Evolutionary conservation across 1,139 yeast genomes (phyloP).

Genomic region (Yamadazyma atlantica): DNA sequence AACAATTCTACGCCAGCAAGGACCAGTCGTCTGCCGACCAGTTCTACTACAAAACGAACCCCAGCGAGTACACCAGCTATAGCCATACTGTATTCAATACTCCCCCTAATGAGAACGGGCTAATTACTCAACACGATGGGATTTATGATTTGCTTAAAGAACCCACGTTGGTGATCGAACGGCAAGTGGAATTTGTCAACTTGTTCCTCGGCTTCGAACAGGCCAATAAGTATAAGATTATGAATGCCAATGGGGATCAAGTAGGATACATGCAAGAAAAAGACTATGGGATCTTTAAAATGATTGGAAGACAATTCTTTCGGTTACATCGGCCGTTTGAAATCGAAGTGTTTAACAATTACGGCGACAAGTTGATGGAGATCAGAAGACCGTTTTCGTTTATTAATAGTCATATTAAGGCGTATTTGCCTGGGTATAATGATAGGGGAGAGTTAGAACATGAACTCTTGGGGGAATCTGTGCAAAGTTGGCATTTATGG

Average conservation of each 20-base stretch:
- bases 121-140: constrained; percentile 55
- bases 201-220: constrained; percentile 88
- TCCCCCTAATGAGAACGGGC: constrained; percentile 46
- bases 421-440: constrained; percentile 58
- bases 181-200: constrained; percentile 87
- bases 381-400: constrained; percentile 80
- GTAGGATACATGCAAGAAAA: constrained; percentile 83
- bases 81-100: constrained; percentile 29
- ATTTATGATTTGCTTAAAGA: constrained; percentile 59
- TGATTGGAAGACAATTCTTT: constrained; percentile 76
- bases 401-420: constrained; percentile 84
- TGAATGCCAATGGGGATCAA: constrained; percentile 71
- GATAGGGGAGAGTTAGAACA: constrained; percentile 33
- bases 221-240: constrained; percentile 73
- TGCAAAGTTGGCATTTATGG: constrained; percentile 95
- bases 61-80: constrained; percentile 27
- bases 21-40: constrained; percentile 13
- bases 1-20: constrained; percentile 19
- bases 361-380: constrained; percentile 69
- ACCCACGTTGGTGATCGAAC: constrained; percentile 83
- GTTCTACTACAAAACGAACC: constrained; percentile 32
- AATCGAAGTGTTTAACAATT: constrained; percentile 73
- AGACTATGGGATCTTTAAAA: constrained; percentile 67
- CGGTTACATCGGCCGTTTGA: constrained; percentile 84
- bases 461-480: constrained; percentile 76